A percentile compares a stretch with the other conserved stretches of the same genome.
These are phyloP conservation scores for Rehmannia glutinosa DNA, from an alignment of 257 asterid species.

Conservation along the genomic window DNA sequence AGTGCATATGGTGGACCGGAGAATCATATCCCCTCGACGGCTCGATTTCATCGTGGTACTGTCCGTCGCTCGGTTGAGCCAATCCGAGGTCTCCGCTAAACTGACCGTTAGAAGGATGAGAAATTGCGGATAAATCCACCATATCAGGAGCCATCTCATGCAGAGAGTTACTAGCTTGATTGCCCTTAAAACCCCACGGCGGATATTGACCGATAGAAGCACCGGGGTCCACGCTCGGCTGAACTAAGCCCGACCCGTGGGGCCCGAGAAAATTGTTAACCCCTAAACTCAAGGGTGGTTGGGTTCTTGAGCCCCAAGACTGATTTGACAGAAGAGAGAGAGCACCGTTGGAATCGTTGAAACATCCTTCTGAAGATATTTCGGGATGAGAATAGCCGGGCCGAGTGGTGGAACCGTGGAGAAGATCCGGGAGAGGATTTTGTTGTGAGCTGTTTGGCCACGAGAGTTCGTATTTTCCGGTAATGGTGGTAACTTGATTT, in stretches of 20 bases:
- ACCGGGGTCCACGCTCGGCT: slow-evolving; percentile 31
- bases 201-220: slow-evolving; percentile 33
- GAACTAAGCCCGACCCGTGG: slow-evolving; percentile 30
- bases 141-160: slow-evolving; percentile 47
- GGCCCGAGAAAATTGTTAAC: slow-evolving; percentile 33
- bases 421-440: slow-evolving; percentile 36
- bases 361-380: slow-evolving; percentile 44
- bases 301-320: slow-evolving; percentile 51
- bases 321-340: slow-evolving; percentile 98
- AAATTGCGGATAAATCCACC: slow-evolving; percentile 42
- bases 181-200: slow-evolving; percentile 47
- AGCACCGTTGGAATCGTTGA: slow-evolving; percentile 52
- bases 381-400: slow-evolving; percentile 18
- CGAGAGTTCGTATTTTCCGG: slow-evolving; percentile 30
- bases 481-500: slow-evolving; percentile 6
- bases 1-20: slow-evolving; percentile 48
- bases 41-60: slow-evolving; percentile 40
- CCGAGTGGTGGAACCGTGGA: slow-evolving; percentile 28
- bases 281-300: slow-evolving; percentile 37
- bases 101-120: slow-evolving; percentile 34
- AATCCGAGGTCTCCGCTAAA: slow-evolving; percentile 42
- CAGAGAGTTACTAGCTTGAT: slow-evolving; percentile 26
- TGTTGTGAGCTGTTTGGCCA: slow-evolving; percentile 56
- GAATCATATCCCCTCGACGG: slow-evolving; percentile 54
- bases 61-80: slow-evolving; percentile 39